A percentile compares a stretch with the other conserved stretches of the same genome.
phyloP scores from a whole-genome alignment of 1,284 basidiomycete genomes.

The Rhizoctonia solani region DNA sequence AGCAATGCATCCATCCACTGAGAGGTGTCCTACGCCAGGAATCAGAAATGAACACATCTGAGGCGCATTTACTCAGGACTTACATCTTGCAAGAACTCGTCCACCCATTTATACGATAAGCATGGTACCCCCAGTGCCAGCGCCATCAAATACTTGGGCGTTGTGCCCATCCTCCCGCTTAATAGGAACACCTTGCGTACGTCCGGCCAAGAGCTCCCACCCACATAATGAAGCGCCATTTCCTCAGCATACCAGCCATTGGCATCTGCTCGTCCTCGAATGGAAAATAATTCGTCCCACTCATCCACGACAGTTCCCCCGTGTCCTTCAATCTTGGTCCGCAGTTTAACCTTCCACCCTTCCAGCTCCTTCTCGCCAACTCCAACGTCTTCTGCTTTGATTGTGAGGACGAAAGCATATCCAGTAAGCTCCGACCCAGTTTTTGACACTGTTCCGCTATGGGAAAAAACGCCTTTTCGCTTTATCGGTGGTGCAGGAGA shows the following conservation, averaged over 20 bases:
- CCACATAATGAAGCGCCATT: conserved; percentile 40
- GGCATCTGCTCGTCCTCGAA: conserved; percentile 54
- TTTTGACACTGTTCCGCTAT: conserved; percentile 45
- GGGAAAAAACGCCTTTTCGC: conserved; percentile 56
- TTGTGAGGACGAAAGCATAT: conserved; percentile 56
- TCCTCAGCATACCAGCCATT: conserved; percentile 50
- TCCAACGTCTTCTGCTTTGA: conserved; percentile 44
- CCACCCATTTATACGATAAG: conserved; percentile 65
- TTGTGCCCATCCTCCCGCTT: conserved; percentile 64
- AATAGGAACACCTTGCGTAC: conserved; percentile 67
- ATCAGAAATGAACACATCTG: background rate
- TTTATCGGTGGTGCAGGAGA: conserved; percentile 49
- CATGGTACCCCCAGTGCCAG: conserved; percentile 86
- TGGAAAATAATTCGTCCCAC: conserved; percentile 66
- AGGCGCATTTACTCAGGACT: conserved; percentile 40
- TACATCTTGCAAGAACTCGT: conserved; percentile 52
- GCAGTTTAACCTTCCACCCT: conserved; percentile 41
- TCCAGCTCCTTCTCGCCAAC: conserved; percentile 49
- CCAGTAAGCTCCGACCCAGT: conserved; percentile 51
- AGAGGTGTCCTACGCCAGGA: conserved; percentile 41
- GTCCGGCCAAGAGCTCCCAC: conserved; percentile 41
- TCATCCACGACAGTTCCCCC: conserved; percentile 69
- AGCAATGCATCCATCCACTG: conserved; percentile 70
- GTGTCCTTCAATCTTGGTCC: conserved; percentile 51
- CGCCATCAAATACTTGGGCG: conserved; percentile 78